These are phyloP conservation scores for Achlya hypogyna DNA, from an alignment of 352 stramenopile species.

Conservation along the genomic window DNA sequence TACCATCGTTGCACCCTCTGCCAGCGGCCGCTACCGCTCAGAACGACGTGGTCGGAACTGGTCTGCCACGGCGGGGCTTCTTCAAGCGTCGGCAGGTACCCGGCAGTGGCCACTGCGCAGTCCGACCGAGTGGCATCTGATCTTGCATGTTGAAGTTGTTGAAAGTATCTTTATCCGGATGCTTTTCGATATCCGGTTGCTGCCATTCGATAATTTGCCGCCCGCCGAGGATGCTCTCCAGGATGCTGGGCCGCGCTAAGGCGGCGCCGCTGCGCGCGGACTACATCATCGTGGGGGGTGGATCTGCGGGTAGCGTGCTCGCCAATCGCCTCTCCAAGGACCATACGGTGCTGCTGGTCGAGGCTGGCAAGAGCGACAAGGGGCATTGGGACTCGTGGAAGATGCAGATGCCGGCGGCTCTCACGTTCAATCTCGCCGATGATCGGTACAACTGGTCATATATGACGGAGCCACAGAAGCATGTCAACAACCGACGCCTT, in stretches of 20 bases:
- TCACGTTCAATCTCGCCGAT: constrained; percentile 78
- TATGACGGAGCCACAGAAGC: constrained; percentile 74
- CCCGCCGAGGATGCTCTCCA: neutral
- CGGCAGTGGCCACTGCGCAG: neutral
- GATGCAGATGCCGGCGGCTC: constrained; percentile 82
- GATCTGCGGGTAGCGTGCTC: constrained; percentile 85
- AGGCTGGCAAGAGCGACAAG: constrained; percentile 76
- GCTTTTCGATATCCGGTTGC: too few species aligned
- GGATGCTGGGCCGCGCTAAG: neutral
- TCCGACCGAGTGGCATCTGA: neutral
- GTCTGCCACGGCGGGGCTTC: too few species aligned
- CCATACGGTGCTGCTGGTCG: constrained; percentile 85
- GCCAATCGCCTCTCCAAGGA: constrained; percentile 84
- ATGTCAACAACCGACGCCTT: constrained; percentile 67
- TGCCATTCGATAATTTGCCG: neutral
- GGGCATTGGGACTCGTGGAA: constrained; percentile 86
- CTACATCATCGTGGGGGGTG: constrained; percentile 89
- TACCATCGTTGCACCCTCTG: too few species aligned
- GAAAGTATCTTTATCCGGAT: neutral
- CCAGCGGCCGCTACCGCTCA: too few species aligned
- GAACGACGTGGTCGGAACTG: too few species aligned
- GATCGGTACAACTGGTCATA: constrained; percentile 87
- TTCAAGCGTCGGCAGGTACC: neutral
- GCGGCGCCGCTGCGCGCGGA: constrained; percentile 30
- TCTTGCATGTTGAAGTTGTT: neutral